A percentile compares a stretch with the other conserved stretches of the same genome.
These are phyloP conservation scores for Spathaspora girioi DNA, from an alignment of 805 yeast species.

Conservation along the genomic window DNA sequence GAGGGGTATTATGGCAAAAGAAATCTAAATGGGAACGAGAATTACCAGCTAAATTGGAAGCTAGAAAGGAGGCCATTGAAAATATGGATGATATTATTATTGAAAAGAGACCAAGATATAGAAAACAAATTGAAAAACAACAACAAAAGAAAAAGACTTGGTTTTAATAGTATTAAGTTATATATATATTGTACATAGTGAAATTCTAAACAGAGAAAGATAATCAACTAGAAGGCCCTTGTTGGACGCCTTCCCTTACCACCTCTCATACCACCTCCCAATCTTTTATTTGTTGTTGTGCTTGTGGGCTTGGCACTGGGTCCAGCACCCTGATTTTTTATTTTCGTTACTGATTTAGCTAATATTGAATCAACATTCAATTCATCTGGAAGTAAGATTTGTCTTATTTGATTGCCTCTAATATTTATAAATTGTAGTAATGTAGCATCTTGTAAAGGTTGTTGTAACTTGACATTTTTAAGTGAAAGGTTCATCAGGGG, in stretches of 20 bases:
- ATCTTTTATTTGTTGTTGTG: not conserved
- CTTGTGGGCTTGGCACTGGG: slow-evolving; percentile 22
- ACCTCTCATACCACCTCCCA: not conserved
- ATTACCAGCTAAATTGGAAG: slow-evolving; percentile 52
- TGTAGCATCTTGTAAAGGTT: slow-evolving; percentile 65
- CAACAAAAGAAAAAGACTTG: slow-evolving; percentile 33
- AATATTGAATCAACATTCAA: slow-evolving; percentile 66
- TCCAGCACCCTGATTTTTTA: slow-evolving; percentile 43
- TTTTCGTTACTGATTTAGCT: slow-evolving; percentile 45
- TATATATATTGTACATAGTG: slow-evolving; percentile 4
- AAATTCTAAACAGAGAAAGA: not conserved
- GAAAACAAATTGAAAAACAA: slow-evolving; percentile 35
- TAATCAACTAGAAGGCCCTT: slow-evolving; percentile 3
- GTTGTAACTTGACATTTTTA: slow-evolving; percentile 75
- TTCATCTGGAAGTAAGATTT: slow-evolving; percentile 81
- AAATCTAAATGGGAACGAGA: slow-evolving; percentile 78
- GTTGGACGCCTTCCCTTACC: slow-evolving; percentile 3
- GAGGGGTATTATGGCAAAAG: slow-evolving; percentile 76
- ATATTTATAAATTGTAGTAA: slow-evolving; percentile 74
- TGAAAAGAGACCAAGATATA: slow-evolving; percentile 52
- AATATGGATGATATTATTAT: slow-evolving; percentile 63
- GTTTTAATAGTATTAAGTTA: slow-evolving; percentile 17
- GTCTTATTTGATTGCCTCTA: slow-evolving; percentile 85
- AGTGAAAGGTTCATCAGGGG: slow-evolving; percentile 89
- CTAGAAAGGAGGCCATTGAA: slow-evolving; percentile 62